Evolutionary conservation across 2,329 filamentous ascomycete species (phyloP).

Genomic region (Aspergillus pseudoterreus): DNA sequence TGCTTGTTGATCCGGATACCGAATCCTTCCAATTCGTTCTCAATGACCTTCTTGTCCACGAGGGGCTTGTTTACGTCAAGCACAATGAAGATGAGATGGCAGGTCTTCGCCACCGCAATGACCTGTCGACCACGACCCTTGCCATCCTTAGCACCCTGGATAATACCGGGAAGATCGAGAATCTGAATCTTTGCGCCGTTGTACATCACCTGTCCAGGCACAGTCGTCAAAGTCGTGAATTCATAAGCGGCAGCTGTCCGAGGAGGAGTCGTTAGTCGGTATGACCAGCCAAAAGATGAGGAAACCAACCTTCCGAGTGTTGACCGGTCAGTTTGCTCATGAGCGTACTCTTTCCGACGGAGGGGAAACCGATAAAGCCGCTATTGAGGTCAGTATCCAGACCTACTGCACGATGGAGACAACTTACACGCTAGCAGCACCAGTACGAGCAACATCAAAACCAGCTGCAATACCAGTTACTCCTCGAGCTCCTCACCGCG

Average conservation of each 20-base stretch:
- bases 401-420: not conserved
- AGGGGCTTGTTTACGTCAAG: constrained; percentile 97
- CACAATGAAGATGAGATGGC: constrained; percentile 97
- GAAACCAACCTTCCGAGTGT: constrained; percentile 69
- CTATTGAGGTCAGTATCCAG: constrained; percentile 20
- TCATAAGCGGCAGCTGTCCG: constrained; percentile 80
- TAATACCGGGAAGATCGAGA: constrained; percentile 97
- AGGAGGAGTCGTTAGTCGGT: constrained; percentile 14
- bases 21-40: constrained; percentile 92
- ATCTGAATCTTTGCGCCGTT: constrained; percentile 98
- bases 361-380: constrained; percentile 97
- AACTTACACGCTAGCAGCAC: constrained; percentile 80
- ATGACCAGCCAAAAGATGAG: not conserved
- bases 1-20: constrained; percentile 97
- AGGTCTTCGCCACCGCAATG: constrained; percentile 98
- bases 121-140: constrained; percentile 97
- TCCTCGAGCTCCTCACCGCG: not conserved
- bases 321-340: constrained; percentile 94
- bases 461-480: constrained; percentile 52
- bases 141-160: constrained; percentile 96
- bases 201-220: constrained; percentile 92
- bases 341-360: constrained; percentile 95
- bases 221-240: constrained; percentile 96
- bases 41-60: constrained; percentile 94
- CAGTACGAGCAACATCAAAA: constrained; percentile 96